Conservation (phyloP, 1,139 yeast genomes). For the Lodderomyces beijingensis region DNA sequence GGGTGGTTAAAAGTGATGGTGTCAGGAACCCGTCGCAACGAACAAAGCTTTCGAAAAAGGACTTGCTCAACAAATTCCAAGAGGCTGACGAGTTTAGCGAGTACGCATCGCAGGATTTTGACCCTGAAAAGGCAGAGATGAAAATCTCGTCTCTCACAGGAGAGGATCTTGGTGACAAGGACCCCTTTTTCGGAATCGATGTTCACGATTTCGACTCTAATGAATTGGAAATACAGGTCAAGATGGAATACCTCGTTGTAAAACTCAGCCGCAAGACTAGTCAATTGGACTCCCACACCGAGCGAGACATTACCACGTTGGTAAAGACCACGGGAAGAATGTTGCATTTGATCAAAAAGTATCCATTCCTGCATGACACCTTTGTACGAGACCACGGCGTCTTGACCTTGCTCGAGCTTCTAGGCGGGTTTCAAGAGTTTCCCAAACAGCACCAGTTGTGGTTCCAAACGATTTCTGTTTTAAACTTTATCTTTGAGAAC, state of each 20-base stretch:
- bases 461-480: constrained; percentile 36
- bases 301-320: constrained; percentile 27
- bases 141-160: not conserved
- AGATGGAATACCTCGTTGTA: constrained; percentile 37
- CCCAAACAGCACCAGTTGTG: constrained; percentile 34
- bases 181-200: constrained; percentile 40
- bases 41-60: constrained; percentile 20
- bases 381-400: constrained; percentile 49
- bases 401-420: constrained; percentile 43
- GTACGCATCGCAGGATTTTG: constrained; percentile 2
- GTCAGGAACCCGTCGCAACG: not conserved
- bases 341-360: constrained; percentile 38
- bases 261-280: constrained; percentile 35
- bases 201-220: constrained; percentile 40
- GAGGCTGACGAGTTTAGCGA: constrained; percentile 23
- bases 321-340: constrained; percentile 39
- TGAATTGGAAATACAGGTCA: constrained; percentile 40
- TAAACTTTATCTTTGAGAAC: constrained; percentile 36
- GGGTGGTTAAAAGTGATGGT: too few relatives aligned
- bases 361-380: constrained; percentile 38
- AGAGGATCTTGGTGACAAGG: constrained; percentile 22
- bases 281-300: constrained; percentile 26
- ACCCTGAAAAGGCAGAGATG: not conserved
- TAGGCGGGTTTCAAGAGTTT: constrained; percentile 36
- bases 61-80: constrained; percentile 27